Evolutionary conservation across 2,329 filamentous ascomycete genomes (phyloP), one percentile per base, ranked within the genome.

Genomic region (Thelonectria olida): DNA sequence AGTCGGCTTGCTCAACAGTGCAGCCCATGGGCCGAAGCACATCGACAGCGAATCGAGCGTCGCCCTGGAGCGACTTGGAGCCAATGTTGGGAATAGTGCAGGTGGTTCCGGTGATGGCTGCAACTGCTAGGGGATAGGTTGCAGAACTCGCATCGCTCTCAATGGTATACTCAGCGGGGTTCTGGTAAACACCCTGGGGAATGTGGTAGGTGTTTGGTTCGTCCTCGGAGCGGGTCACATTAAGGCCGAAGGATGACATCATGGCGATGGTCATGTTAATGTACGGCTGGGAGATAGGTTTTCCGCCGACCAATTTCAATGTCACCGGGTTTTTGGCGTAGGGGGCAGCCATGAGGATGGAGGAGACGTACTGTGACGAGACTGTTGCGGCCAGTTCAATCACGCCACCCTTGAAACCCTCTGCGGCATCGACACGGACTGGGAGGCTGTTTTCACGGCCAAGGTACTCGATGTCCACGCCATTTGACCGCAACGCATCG

Each of bases 241-340:
- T 77, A 39, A 99, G 87, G 50, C 96, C 96, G 73, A 99, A 99
- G 2, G 91, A 86, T 55, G 86, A 85, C 96, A 99, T 99, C 95
- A 99, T 99, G 15, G 93, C 87, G 54, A 96, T 93, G 2, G 96
- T 99, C 95, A 99, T 98, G 75, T 99, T 93, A 72, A 99, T 98
- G 76, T 99, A 99, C 2, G 90, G 89, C 75, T 98, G 94, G 2
- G 95, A 98, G 67, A 99, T 97, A 42, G 96, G 95, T 77, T 97
- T 98, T 56, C 94, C 96, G n/a, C 96, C 96, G 12, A 98, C 90
- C 38, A 99, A 85, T 39, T 90, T 90, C 67, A 99, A 81, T 0
- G 93, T 97, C 36, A 99, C 94, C 0, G 95, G 92, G 64, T 93
- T 89, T 79, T 97, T 97, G 45, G 96, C 96, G 73, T 98, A 99